These are phyloP conservation scores for Pseudopyricularia cyperi DNA, from an alignment of 2,329 filamentous ascomycete genomes.

Conservation along the genomic window DNA sequence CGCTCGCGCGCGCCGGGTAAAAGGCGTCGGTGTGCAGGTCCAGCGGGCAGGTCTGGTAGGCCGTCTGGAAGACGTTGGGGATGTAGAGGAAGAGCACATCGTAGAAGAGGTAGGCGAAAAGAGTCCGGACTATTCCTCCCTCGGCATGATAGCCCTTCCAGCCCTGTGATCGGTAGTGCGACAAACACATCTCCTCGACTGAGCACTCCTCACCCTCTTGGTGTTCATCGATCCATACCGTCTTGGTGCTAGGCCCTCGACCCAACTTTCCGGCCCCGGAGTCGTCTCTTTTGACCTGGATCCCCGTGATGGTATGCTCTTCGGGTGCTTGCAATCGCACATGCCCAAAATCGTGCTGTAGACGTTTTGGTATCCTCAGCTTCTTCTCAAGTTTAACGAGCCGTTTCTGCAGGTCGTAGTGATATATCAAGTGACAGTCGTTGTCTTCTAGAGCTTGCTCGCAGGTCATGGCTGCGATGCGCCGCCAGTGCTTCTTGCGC, in stretches of 20 bases:
- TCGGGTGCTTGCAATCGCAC: constrained; percentile 63
- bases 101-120: constrained; percentile 84
- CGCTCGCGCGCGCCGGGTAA: constrained; percentile 70
- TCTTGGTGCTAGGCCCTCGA: constrained; percentile 49
- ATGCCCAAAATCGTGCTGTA: constrained; percentile 89
- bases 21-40: constrained; percentile 91
- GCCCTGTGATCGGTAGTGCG: constrained; percentile 66
- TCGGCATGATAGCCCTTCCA: constrained; percentile 96
- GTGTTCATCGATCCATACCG: constrained; percentile 71
- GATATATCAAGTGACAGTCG: constrained; percentile 81
- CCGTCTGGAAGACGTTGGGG: constrained; percentile 93
- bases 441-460: constrained; percentile 77
- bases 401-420: constrained; percentile 89
- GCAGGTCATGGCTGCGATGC: constrained; percentile 64
- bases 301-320: constrained; percentile 64
- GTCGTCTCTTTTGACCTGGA: constrained; percentile 55
- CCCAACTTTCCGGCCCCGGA: constrained; percentile 13
- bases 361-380: constrained; percentile 67
- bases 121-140: constrained; percentile 79
- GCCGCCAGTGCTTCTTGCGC: constrained; percentile 75
- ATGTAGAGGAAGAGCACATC: constrained; percentile 88
- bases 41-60: constrained; percentile 85
- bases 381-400: constrained; percentile 81
- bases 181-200: constrained; percentile 91
- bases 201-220: constrained; percentile 62